These are phyloP conservation scores for Russula foetens DNA, from an alignment of 768 basidiomycete genomes.

Conservation along the genomic window DNA sequence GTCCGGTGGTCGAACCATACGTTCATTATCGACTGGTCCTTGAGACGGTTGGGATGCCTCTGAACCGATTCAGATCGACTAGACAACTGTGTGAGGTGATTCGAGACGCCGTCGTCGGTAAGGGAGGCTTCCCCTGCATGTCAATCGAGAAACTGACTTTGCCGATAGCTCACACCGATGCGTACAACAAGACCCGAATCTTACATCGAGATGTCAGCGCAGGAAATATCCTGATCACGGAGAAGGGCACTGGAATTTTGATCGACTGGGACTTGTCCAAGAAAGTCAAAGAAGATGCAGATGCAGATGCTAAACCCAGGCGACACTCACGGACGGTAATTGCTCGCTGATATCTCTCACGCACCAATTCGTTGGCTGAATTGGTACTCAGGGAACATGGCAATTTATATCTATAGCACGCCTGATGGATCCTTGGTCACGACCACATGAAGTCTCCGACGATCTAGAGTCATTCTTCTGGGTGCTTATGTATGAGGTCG, in stretches of 20 bases:
- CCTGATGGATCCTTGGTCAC: background rate
- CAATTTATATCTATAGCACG: background rate
- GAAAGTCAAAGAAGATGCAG: background rate
- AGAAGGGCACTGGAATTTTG: background rate
- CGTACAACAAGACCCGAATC: background rate
- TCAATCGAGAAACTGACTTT: too few species aligned
- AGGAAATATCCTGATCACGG: background rate
- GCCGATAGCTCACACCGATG: too few species aligned
- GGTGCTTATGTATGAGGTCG: background rate
- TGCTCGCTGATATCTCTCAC: too few species aligned
- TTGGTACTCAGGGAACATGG: background rate
- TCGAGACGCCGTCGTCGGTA: background rate
- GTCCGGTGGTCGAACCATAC: too few species aligned
- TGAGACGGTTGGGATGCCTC: too few species aligned
- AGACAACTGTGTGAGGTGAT: background rate
- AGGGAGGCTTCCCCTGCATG: background rate
- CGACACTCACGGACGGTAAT: background rate
- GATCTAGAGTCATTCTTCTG: constrained; percentile 3
- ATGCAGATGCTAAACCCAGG: background rate
- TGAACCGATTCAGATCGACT: background rate
- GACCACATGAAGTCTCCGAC: background rate
- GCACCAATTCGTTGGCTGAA: background rate
- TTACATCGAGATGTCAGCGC: background rate
- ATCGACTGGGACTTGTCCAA: background rate
- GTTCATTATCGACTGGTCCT: too few species aligned